Percentiles rank a stretch among this genome's conserved stretches.
Evolutionary conservation across 1,284 basidiomycete genomes (phyloP).

Genomic region (Trichosporon inkin): DNA sequence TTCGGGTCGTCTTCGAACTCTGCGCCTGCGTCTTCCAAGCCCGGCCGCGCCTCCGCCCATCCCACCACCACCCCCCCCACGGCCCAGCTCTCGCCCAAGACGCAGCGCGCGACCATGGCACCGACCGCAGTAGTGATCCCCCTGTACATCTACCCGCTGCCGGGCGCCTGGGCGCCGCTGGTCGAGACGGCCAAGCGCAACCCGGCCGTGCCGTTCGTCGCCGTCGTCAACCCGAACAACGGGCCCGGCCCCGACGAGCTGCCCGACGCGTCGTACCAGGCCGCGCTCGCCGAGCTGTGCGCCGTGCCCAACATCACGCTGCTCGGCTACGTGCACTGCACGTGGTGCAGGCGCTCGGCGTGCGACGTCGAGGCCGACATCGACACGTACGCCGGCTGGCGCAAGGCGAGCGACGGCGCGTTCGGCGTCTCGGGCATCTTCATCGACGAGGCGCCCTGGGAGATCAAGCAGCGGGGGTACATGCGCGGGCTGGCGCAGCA

Average conservation of each 20-base stretch:
- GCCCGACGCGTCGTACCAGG: constrained; percentile 10
- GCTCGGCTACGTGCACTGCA: constrained; percentile 17
- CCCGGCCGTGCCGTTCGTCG: constrained; percentile 10
- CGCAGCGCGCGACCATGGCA: constrained; percentile 1
- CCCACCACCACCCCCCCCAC: too few relatives aligned
- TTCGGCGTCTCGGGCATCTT: constrained; percentile 17
- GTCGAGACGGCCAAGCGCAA: constrained; percentile 6
- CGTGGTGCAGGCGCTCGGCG: constrained; percentile 9
- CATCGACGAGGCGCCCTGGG: constrained; percentile 19
- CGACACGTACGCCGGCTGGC: constrained; percentile 14
- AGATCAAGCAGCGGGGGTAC: background rate
- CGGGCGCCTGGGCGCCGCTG: constrained; percentile 11
- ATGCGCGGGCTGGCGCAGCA: constrained; percentile 5
- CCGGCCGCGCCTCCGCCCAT: too few relatives aligned
- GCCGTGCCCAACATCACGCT: constrained; percentile 11
- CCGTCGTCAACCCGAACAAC: constrained; percentile 18
- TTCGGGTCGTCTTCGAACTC: too few relatives aligned
- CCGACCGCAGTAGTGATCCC: constrained; percentile 12
- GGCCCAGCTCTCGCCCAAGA: too few relatives aligned
- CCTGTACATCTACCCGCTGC: constrained; percentile 17
- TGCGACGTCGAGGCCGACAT: constrained; percentile 12
- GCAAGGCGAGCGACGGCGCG: background rate
- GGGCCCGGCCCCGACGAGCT: constrained; percentile 7
- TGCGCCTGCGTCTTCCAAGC: too few relatives aligned
- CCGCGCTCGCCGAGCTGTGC: constrained; percentile 8